Base-by-base conservation (phyloP, 192 early-diverging fungal species). In the Entomortierella lignicola region DNA sequence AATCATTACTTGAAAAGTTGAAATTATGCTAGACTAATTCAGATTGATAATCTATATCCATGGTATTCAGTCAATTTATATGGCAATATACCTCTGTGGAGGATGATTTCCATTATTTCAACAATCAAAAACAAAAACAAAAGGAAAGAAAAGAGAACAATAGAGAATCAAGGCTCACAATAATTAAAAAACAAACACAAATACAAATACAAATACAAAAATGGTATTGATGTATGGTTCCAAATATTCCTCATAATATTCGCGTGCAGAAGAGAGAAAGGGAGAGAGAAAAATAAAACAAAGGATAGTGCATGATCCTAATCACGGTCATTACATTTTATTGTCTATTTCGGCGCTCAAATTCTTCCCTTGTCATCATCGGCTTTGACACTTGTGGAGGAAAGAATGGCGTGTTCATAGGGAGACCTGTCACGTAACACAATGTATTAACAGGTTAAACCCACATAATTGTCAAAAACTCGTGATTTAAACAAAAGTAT, bases 301-400 rank as follows among this genome's bases (percentile, higher is more conserved):
- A 37, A 37, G 10, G 10, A 37, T 29, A 54, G 26, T 23, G 18
- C 7, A 25, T 27, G n/a, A 13, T 5, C 25, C 2, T 54, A 54
- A 8, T 8, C 26, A 25, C 15, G 12, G 29, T 56, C 58, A 8
- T 52, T 59, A 30, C n/a, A 57, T 61, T 66, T 59, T 70, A 57
- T 30, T 79, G 75, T 70, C 75, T 79, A 79, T 79, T 68, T 79
- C 75, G 69, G 56, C 75, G 75, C 62, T 79, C 75, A 61, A 66
- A 79, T 43, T 79, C 75, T 42, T 79, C 75, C 18, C 75, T 47
- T 2, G 62, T 70, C 67, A 79, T 79, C 75, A 79, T 79, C 8
- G 75, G 75, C 67, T 79, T 79, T 18, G 75, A 79, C 11, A 53
- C 75, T 21, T 79, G 75, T 21, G 75, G 75, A 10, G 75, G 75